phyloP scores from a whole-genome alignment of 139 green algal genomes.

The Tetradesmus lagerheimii region DNA sequence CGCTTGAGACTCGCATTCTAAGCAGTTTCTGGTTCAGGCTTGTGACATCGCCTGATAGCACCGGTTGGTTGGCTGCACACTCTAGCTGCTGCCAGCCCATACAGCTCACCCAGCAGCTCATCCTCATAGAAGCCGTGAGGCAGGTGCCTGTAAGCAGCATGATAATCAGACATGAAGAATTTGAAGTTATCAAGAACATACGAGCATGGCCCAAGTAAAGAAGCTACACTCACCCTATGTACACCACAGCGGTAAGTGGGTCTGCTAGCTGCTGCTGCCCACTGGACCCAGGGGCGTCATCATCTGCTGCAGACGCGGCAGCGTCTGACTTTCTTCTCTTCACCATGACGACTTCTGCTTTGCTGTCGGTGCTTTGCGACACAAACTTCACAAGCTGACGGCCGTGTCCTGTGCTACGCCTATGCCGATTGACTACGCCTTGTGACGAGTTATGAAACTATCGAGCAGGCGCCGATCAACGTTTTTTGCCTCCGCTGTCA shows the following conservation, averaged over 20 bases:
- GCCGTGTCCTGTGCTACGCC: not conserved
- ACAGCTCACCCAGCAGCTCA: slow-evolving; percentile 80
- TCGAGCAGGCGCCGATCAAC: not conserved
- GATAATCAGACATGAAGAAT: not conserved
- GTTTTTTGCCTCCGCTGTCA: not conserved
- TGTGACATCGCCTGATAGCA: not conserved
- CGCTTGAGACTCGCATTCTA: too few relatives aligned
- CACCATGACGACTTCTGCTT: not conserved
- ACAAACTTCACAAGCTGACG: not conserved
- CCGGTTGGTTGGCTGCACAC: not conserved
- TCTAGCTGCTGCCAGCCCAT: not conserved
- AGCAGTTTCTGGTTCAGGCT: not conserved
- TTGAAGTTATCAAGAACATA: too few relatives aligned
- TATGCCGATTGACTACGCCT: not conserved
- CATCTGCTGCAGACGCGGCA: not conserved
- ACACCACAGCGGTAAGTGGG: slow-evolving; percentile 59
- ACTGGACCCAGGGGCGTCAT: not conserved
- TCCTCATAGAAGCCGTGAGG: slow-evolving; percentile 95
- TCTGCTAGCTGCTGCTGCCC: not conserved
- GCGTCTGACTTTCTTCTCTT: not conserved
- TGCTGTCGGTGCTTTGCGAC: not conserved
- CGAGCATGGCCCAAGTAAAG: not conserved
- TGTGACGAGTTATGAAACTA: not conserved
- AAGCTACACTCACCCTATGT: slow-evolving; percentile 61
- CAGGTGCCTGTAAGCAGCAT: slow-evolving; percentile 74